These are phyloP conservation scores for Paecilomyces fulvus DNA, from an alignment of 2,329 filamentous ascomycete species.

Conservation along the genomic window DNA sequence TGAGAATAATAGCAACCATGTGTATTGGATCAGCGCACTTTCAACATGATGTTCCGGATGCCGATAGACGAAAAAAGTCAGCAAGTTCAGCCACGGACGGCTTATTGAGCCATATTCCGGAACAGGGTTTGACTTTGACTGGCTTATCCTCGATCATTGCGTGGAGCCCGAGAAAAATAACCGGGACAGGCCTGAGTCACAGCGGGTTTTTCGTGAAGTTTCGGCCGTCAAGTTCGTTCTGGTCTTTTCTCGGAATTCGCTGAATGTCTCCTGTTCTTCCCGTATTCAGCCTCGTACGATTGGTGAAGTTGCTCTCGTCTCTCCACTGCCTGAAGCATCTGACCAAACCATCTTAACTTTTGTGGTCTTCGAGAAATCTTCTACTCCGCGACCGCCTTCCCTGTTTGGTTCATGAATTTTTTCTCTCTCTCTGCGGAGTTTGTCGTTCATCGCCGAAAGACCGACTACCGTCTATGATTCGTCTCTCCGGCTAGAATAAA, in stretches of 20 bases:
- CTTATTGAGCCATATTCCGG: no score
- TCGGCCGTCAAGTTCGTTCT: background rate
- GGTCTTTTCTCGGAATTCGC: background rate
- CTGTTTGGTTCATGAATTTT: background rate
- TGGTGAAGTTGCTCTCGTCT: background rate
- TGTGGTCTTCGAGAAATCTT: background rate
- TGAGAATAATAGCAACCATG: no score
- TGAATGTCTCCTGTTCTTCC: slow-evolving; percentile 1
- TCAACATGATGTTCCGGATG: background rate
- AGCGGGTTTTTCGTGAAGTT: background rate
- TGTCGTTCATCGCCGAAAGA: background rate
- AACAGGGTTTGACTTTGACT: no score
- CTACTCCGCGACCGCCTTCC: background rate
- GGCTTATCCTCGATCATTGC: background rate
- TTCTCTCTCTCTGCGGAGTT: background rate
- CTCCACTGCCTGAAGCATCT: slow-evolving; percentile 3
- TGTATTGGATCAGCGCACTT: background rate
- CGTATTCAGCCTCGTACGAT: background rate
- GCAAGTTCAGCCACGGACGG: background rate
- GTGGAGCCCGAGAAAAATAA: slow-evolving; percentile 3
- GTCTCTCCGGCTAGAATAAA: background rate
- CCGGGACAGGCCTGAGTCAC: slow-evolving; percentile 1
- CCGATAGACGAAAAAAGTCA: background rate
- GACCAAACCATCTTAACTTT: background rate
- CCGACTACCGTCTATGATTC: background rate